phyloP scores from a whole-genome alignment of 2,329 filamentous ascomycete species.

The Rutstroemia sydowiana region DNA sequence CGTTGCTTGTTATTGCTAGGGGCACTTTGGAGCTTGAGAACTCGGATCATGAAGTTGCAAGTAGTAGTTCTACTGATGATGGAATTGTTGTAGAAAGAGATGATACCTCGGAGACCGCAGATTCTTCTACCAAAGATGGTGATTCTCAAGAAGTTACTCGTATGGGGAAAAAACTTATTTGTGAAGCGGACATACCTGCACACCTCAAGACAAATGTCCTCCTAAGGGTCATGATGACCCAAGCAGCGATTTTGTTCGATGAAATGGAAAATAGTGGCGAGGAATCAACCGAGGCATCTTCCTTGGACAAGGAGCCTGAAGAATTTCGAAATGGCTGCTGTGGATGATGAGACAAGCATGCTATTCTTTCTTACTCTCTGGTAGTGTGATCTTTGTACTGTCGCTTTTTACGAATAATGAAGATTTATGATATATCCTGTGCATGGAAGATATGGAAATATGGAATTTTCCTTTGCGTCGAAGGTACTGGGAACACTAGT shows the following conservation, averaged over 20 bases:
- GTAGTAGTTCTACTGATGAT: constrained; percentile 15
- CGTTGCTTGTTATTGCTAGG: constrained; percentile 47
- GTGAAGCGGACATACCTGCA: constrained; percentile 17
- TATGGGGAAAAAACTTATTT: constrained; percentile 12
- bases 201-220: constrained; percentile 17
- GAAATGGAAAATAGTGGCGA: constrained; percentile 24
- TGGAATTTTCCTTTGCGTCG: too few relatives aligned
- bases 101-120: background rate
- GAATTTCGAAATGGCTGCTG: background rate
- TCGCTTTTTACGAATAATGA: too few relatives aligned
- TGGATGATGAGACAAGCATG: background rate
- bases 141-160: too few relatives aligned
- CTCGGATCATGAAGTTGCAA: constrained; percentile 46
- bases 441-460: too few relatives aligned
- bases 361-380: too few relatives aligned
- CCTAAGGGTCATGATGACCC: constrained; percentile 17
- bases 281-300: background rate
- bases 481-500: too few relatives aligned
- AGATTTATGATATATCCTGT: too few relatives aligned
- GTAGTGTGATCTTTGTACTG: too few relatives aligned
- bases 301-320: background rate
- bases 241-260: constrained; percentile 19
- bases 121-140: too few relatives aligned
- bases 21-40: constrained; percentile 35
- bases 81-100: constrained; percentile 10